Evolutionary conservation across 1,284 basidiomycete genomes (phyloP), one percentile per base, ranked within the genome.

Genomic region (Microstroma glucosiphilum): DNA sequence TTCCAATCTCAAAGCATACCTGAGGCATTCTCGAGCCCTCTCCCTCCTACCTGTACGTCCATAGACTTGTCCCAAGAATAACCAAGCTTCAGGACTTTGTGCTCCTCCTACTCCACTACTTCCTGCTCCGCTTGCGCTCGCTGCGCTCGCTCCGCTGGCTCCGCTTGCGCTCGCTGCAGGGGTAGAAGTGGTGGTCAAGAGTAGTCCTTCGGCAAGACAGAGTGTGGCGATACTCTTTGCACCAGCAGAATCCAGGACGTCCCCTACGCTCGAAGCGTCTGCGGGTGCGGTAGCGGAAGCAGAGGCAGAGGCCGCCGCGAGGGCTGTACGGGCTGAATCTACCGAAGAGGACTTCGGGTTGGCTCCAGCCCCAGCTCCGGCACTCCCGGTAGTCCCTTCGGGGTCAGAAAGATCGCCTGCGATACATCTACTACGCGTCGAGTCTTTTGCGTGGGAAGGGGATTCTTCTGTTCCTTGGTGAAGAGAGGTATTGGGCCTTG

Each of bases 61-160:
- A 19, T 69, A 63, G 19, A 76, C 69, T 53, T 73, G 66, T 2
- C 65, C 71, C 46, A 79, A 57, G 59, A 69, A 71, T 40, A 73
- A 63, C 77, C 77, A 79, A 1, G 77, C 77, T 56, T 77, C 77
- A 53, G 73, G 69, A 56, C 62, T 53, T 54, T 72, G 70, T 71
- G 71, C 72, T 1, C 74, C 77, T 13, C n/a, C n/a, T n/a, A n/a
- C n/a, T n/a, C n/a, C n/a, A n/a, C n/a, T n/a, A n/a, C n/a, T n/a
- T n/a, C n/a, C n/a, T n/a, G n/a, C n/a, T n/a, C n/a, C n/a, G n/a
- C n/a, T n/a, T n/a, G n/a, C n/a, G n/a, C n/a, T n/a, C n/a, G n/a
- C n/a, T n/a, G n/a, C n/a, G n/a, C n/a, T n/a, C n/a, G n/a, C n/a
- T n/a, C n/a, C n/a, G n/a, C n/a, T n/a, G n/a, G n/a, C n/a, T n/a